phyloP scores from a whole-genome alignment of 2,329 filamentous ascomycete species.

The Colletotrichum noveboracense region DNA sequence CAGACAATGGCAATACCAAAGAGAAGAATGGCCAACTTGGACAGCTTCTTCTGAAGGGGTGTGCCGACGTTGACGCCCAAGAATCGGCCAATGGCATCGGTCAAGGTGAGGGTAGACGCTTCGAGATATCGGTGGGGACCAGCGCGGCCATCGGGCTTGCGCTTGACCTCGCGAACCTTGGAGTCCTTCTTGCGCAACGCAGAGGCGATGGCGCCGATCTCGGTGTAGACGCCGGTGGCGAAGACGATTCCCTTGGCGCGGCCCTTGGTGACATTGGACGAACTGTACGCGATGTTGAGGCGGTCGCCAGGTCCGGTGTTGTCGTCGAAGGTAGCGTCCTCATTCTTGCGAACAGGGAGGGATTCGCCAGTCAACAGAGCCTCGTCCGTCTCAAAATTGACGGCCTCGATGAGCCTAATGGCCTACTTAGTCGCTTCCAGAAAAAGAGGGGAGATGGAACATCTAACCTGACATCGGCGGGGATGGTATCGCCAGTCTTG shows the following conservation, averaged over 20 bases:
- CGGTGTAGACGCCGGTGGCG: constrained; percentile 63
- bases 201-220: constrained; percentile 68
- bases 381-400: constrained; percentile 65
- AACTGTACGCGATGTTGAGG: constrained; percentile 66
- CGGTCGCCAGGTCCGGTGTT: constrained; percentile 65
- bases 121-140: constrained; percentile 51
- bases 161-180: constrained; percentile 47
- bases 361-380: constrained; percentile 68
- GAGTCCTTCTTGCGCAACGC: constrained; percentile 60
- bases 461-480: constrained; percentile 40
- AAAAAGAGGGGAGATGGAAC: constrained; percentile 63
- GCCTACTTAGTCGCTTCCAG: constrained; percentile 70
- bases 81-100: constrained; percentile 64
- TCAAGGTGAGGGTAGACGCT: constrained; percentile 45
- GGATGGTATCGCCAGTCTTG: constrained; percentile 49
- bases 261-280: constrained; percentile 67
- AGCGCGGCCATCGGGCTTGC: constrained; percentile 49
- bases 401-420: constrained; percentile 47
- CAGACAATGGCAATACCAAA: constrained; percentile 69
- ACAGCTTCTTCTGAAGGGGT: constrained; percentile 70
- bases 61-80: constrained; percentile 70
- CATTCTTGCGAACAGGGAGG: constrained; percentile 59
- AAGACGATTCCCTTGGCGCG: constrained; percentile 64
- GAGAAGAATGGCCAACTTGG: constrained; percentile 66
- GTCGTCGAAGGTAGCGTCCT: constrained; percentile 50